Evolutionary conservation across 2,329 filamentous ascomycete species (phyloP).

Genomic region (Purpureocillium takamizusanense): DNA sequence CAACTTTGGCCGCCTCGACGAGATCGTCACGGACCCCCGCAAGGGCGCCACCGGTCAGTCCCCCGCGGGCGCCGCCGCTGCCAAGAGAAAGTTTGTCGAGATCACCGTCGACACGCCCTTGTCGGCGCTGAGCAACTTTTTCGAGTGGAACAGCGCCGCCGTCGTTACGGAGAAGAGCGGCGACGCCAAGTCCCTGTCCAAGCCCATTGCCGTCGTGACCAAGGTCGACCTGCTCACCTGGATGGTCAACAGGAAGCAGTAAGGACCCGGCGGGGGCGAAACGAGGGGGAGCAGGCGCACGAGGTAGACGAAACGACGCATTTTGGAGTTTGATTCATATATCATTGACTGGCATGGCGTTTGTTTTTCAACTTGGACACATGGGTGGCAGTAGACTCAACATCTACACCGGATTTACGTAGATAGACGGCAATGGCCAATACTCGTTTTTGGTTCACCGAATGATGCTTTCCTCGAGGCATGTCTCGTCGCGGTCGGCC

Average conservation of each 20-base stretch:
- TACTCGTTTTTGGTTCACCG: no score
- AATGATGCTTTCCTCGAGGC: no score
- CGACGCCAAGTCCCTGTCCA: conserved; percentile 49
- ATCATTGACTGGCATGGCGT: conserved; percentile 1
- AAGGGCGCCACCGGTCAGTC: conserved; percentile 40
- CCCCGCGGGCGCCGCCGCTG: conserved; percentile 14
- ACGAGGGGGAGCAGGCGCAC: background rate
- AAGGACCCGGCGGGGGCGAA: conserved; percentile 3
- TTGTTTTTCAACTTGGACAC: background rate
- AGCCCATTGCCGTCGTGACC: conserved; percentile 83
- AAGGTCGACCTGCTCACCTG: conserved; percentile 94
- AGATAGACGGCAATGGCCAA: conserved; percentile 7
- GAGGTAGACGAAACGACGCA: conserved; percentile 11
- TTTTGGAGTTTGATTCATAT: background rate
- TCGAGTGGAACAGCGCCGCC: conserved; percentile 96
- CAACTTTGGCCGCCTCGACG: conserved; percentile 78
- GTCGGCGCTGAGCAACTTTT: conserved; percentile 77
- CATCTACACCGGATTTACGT: conserved; percentile 20
- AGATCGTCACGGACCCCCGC: conserved; percentile 83
- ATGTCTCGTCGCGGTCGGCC: no score
- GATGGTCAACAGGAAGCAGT: conserved; percentile 61
- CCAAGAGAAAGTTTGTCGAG: conserved; percentile 73
- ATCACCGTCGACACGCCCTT: conserved; percentile 88
- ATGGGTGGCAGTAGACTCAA: conserved; percentile 28
- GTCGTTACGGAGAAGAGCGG: conserved; percentile 73